Percentiles rank a stretch among this genome's conserved stretches.
These are phyloP conservation scores for Ceratocystis huliohia DNA, from an alignment of 2,329 filamentous ascomycete genomes.

Conservation along the genomic window DNA sequence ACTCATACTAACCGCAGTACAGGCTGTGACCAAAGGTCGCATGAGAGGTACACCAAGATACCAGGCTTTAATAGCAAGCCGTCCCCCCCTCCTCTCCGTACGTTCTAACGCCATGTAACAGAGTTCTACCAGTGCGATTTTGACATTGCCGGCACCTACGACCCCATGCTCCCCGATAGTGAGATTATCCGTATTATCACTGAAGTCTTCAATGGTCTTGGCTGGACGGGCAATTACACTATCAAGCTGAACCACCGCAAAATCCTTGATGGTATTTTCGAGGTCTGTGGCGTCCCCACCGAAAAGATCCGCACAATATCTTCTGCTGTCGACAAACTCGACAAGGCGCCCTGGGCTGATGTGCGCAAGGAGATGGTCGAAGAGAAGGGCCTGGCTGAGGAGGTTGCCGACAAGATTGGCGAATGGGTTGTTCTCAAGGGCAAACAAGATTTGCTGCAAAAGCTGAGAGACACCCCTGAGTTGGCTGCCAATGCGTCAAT, in stretches of 20 bases:
- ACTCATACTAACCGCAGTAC: constrained; percentile 31
- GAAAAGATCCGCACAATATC: constrained; percentile 84
- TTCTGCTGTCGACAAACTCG: constrained; percentile 88
- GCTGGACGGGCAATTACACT: constrained; percentile 48
- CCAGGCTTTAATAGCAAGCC: neutral
- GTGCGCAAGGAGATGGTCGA: constrained; percentile 88
- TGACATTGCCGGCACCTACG: constrained; percentile 73
- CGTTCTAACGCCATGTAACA: neutral
- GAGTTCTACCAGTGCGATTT: constrained; percentile 98
- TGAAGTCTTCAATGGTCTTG: constrained; percentile 22
- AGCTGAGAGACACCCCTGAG: constrained; percentile 52
- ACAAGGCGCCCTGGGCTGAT: constrained; percentile 64
- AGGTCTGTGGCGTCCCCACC: constrained; percentile 74
- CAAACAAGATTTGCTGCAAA: constrained; percentile 57
- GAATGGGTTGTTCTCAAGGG: constrained; percentile 71
- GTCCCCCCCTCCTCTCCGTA: too few relatives aligned
- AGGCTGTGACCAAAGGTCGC: constrained; percentile 76
- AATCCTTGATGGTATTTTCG: constrained; percentile 84
- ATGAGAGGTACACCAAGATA: constrained; percentile 44
- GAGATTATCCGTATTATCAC: constrained; percentile 76
- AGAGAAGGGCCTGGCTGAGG: constrained; percentile 67
- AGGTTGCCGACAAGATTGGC: constrained; percentile 76
- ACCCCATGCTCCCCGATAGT: constrained; percentile 83
- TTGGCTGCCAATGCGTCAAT: constrained; percentile 61
- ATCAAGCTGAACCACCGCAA: constrained; percentile 91